phyloP scores from a whole-genome alignment of 2,329 filamentous ascomycete genomes.

The Thermoascus crustaceus region DNA sequence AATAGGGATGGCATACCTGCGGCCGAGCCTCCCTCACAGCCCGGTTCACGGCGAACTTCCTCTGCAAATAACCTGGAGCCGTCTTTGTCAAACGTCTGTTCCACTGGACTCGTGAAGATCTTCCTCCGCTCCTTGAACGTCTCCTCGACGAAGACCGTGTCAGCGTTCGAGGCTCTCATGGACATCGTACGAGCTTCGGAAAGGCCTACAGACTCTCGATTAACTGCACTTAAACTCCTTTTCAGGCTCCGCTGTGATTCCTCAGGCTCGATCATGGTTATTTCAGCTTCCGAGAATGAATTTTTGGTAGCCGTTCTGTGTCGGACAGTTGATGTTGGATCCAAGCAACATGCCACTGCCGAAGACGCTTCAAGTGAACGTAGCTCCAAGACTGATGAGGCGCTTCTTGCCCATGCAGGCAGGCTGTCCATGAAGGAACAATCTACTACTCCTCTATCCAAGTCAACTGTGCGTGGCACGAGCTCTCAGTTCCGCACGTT shows the following conservation, averaged over 20 bases:
- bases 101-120: slow-evolving; percentile 62
- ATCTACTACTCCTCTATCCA: slow-evolving; percentile 19
- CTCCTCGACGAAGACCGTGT: slow-evolving; percentile 56
- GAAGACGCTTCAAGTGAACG: slow-evolving; percentile 35
- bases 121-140: slow-evolving; percentile 66
- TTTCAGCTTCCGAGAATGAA: slow-evolving; percentile 61
- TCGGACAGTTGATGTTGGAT: slow-evolving; percentile 49
- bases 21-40: slow-evolving; percentile 16
- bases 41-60: slow-evolving; percentile 23
- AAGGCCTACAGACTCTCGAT: slow-evolving; percentile 59
- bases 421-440: slow-evolving; percentile 26
- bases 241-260: slow-evolving; percentile 80
- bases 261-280: slow-evolving; percentile 66
- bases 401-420: slow-evolving; percentile 16
- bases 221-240: slow-evolving; percentile 68
- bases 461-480: slow-evolving; percentile 25
- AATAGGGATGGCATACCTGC: slow-evolving; percentile 18
- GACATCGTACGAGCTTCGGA: slow-evolving; percentile 53
- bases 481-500: slow-evolving; percentile 24
- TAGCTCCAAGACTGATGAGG: slow-evolving; percentile 29
- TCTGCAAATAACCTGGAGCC: slow-evolving; percentile 22
- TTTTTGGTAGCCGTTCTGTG: slow-evolving; percentile 64
- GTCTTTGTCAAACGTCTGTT: slow-evolving; percentile 54
- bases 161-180: slow-evolving; percentile 56
- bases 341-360: slow-evolving; percentile 32